Evolutionary conservation across 805 yeast genomes (phyloP).

Genomic region (Metschnikowia vanudenii): DNA sequence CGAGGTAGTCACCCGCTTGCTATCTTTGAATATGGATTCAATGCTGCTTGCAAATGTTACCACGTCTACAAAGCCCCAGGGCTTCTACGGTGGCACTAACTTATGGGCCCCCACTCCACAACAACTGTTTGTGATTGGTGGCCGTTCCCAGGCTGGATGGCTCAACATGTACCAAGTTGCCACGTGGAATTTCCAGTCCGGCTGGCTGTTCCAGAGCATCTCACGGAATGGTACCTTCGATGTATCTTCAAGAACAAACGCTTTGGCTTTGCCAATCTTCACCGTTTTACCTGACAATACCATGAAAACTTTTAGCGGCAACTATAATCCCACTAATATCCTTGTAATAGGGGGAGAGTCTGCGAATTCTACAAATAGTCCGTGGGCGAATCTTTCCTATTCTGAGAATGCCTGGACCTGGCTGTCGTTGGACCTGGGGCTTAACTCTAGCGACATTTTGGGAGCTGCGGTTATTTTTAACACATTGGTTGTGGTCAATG

Average conservation of each 20-base stretch:
- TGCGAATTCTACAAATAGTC: conserved; percentile 41
- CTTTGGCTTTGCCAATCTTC: conserved; percentile 58
- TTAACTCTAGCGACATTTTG: conserved; percentile 27
- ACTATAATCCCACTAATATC: conserved; percentile 39
- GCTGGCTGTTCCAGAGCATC: conserved; percentile 58
- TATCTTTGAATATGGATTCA: conserved; percentile 41
- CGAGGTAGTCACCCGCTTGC: conserved; percentile 39
- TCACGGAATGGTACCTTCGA: conserved; percentile 17
- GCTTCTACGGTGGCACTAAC: conserved; percentile 53
- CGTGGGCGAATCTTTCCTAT: conserved; percentile 38
- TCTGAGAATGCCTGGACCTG: conserved; percentile 37
- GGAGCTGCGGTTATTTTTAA: conserved; percentile 56
- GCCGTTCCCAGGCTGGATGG: conserved; percentile 63
- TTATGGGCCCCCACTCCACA: conserved; percentile 45
- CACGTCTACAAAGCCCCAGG: conserved; percentile 53
- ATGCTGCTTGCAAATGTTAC: conserved; percentile 37
- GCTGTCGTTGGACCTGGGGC: conserved; percentile 25
- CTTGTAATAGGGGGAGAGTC: conserved; percentile 62
- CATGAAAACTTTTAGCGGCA: conserved; percentile 27
- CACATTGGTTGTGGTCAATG: conserved; percentile 45
- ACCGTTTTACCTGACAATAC: conserved; percentile 23
- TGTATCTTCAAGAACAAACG: conserved; percentile 52
- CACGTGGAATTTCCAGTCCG: conserved; percentile 61
- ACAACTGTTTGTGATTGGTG: conserved; percentile 61
- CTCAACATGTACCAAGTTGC: conserved; percentile 72